Base-by-base conservation (phyloP, 2,329 filamentous ascomycete genomes). In the Exophiala oligosperma region DNA sequence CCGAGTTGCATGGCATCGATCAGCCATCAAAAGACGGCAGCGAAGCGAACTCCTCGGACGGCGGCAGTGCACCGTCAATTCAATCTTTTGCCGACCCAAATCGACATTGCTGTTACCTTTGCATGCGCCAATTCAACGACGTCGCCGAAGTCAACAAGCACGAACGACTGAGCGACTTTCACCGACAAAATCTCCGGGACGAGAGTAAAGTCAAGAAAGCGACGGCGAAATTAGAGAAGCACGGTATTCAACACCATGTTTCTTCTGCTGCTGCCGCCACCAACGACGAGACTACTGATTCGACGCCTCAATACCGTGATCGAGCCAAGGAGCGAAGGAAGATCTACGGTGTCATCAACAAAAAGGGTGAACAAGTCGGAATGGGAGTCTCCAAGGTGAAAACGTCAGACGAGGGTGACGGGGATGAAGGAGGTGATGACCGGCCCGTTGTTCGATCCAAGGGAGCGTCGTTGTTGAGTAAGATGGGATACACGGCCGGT, bases 51-150 rank as follows among this genome's bases (percentile, higher is more conserved):
- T 64, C 72, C 72, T 60, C 52, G 4, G 56, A 67, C 51, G 59
- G 70, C 56, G 32, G 70, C 52, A 52, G 60, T 47, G 70, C 71
- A 12, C 73, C 78, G 21, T 76, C 78, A 3, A 74, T 74, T 7
- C 77, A 84, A 56, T 87, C 85, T 0, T 89, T 84, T 68, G 84
- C 83, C 14, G 83, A 88, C 65, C 72, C 80, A 52, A 77, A 79
- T 26, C 79, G 79, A 26, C 77, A 79, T 59, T 83, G 81, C 73
- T 88, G 85, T 67, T 81, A 86, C 52, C 74, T 87, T n/a, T 88
- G 85, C 67, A 79, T 81, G 67, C 79, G 81, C 26, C 77, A 82
- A 62, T 85, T 87, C 65, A 81, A 82, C 53, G 76, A 76, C 1
- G 73, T 77, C 5, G 77, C 77, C 1, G 79, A 85, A 65, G 77